phyloP scores from a whole-genome alignment of 495 filamentous ascomycete genomes.

The Podospora pseudopauciseta region DNA sequence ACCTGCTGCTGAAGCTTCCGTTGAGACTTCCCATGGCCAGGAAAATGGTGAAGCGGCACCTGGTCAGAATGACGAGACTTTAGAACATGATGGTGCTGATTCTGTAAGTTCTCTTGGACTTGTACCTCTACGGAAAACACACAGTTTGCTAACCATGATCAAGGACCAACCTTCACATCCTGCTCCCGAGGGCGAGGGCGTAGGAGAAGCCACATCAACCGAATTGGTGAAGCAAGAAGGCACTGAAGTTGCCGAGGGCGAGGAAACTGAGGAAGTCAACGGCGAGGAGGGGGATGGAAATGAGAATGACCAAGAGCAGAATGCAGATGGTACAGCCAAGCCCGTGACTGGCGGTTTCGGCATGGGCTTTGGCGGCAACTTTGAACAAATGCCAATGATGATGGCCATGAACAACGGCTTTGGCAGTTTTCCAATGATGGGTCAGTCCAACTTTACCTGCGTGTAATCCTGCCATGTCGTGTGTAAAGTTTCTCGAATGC shows the following conservation, averaged over 20 bases:
- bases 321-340: slow-evolving; percentile 39
- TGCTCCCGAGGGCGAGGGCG: slow-evolving; percentile 7
- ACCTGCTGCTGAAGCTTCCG: slow-evolving; percentile 12
- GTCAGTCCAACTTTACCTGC: slow-evolving; percentile 50
- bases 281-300: slow-evolving; percentile 33
- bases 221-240: slow-evolving; percentile 14
- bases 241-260: slow-evolving; percentile 26
- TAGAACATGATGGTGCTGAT: slow-evolving; percentile 3
- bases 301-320: slow-evolving; percentile 32
- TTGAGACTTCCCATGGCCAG: slow-evolving; percentile 22
- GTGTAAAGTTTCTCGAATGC: slow-evolving; percentile 14
- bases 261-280: slow-evolving; percentile 24
- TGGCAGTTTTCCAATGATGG: slow-evolving; percentile 74
- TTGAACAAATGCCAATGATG: slow-evolving; percentile 71
- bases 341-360: slow-evolving; percentile 53
- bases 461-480: neutral
- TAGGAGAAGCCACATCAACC: slow-evolving; percentile 11
- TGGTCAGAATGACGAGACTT: slow-evolving; percentile 10
- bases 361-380: slow-evolving; percentile 60
- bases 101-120: slow-evolving; percentile 8
- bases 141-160: slow-evolving; percentile 16
- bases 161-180: slow-evolving; percentile 18
- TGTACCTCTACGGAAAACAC: neutral
- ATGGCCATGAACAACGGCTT: slow-evolving; percentile 68
- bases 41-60: slow-evolving; percentile 23